Conservation (phyloP, 306 rosid genomes). For the Neltuma alba region DNA sequence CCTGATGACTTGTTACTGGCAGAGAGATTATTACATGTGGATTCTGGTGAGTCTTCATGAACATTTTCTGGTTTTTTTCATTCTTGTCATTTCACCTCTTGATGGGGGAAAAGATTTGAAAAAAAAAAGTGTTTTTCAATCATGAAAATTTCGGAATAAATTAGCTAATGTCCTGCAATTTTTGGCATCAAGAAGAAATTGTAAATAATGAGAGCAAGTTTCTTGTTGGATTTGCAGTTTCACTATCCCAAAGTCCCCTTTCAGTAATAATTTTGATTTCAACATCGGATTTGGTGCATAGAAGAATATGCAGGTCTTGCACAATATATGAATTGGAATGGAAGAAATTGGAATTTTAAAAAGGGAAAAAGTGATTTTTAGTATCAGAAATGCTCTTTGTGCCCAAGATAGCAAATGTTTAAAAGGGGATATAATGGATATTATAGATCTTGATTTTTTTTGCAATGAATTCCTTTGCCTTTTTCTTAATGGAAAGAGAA, state of each 20-base stretch:
- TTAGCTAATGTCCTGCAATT: slow-evolving; percentile 8
- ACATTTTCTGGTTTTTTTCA: not conserved
- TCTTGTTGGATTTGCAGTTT: not conserved
- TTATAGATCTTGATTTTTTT: not conserved
- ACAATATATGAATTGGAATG: not conserved
- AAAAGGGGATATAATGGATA: not conserved
- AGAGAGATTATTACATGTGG: slow-evolving; percentile 74
- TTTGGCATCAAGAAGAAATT: not conserved
- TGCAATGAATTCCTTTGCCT: not conserved
- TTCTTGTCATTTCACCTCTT: slow-evolving; percentile 27
- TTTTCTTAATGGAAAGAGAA: not conserved
- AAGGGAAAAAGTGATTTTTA: not conserved
- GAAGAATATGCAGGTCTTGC: not conserved
- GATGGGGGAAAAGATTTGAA: slow-evolving; percentile 1
- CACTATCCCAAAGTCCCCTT: not conserved
- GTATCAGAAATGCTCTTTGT: too few relatives aligned
- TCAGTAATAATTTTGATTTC: not conserved
- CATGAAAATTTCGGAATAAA: not conserved
- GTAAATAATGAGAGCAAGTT: not conserved
- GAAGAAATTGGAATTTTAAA: not conserved
- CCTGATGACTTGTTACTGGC: slow-evolving; percentile 93
- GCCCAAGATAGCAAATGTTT: not conserved
- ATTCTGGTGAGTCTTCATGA: slow-evolving; percentile 35
- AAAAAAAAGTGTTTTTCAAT: not conserved
- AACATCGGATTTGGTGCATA: not conserved